Conservation (phyloP, 371 early-diverging fungal species). For the Mucor circinelloides region DNA sequence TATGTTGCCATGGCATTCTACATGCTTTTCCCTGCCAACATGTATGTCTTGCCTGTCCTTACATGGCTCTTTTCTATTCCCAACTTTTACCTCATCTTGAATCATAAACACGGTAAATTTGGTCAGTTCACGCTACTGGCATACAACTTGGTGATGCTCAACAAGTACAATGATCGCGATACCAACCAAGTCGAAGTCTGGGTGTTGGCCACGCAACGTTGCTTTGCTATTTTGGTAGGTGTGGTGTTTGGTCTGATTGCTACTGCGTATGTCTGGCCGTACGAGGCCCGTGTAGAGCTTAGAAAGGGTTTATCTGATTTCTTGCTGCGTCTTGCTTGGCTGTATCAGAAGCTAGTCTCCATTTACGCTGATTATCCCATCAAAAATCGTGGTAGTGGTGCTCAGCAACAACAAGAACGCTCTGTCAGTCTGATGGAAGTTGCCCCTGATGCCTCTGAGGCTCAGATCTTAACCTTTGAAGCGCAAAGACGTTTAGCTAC, state of each 20-base stretch:
- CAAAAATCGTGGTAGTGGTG: conserved; percentile 2
- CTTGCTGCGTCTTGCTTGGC: conserved; percentile 64
- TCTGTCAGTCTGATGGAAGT: conserved; percentile 1
- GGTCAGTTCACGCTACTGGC: conserved; percentile 79
- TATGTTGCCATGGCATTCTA: conserved; percentile 62
- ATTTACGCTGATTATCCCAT: conserved; percentile 52
- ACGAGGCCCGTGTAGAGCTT: conserved; percentile 81
- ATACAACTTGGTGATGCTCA: conserved; percentile 77
- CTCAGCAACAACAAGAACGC: neutral
- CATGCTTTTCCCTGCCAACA: conserved; percentile 56
- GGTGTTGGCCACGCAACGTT: conserved; percentile 65
- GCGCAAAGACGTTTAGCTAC: conserved; percentile 39
- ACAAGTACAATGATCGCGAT: conserved; percentile 72
- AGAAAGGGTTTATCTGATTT: conserved; percentile 71
- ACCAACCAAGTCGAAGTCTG: conserved; percentile 61
- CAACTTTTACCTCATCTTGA: conserved; percentile 69
- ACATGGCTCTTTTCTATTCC: conserved; percentile 74
- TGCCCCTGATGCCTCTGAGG: conserved; percentile 27
- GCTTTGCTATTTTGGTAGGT: conserved; percentile 71
- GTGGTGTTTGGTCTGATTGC: conserved; percentile 71
- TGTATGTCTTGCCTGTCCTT: conserved; percentile 53
- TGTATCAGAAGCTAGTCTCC: conserved; percentile 74
- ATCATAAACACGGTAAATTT: conserved; percentile 75
- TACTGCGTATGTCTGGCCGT: conserved; percentile 79
- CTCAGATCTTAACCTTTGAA: conserved; percentile 31